Evolutionary conservation across 2,329 filamentous ascomycete species (phyloP).

Genomic region (Neopestalotiopsis clavispora): DNA sequence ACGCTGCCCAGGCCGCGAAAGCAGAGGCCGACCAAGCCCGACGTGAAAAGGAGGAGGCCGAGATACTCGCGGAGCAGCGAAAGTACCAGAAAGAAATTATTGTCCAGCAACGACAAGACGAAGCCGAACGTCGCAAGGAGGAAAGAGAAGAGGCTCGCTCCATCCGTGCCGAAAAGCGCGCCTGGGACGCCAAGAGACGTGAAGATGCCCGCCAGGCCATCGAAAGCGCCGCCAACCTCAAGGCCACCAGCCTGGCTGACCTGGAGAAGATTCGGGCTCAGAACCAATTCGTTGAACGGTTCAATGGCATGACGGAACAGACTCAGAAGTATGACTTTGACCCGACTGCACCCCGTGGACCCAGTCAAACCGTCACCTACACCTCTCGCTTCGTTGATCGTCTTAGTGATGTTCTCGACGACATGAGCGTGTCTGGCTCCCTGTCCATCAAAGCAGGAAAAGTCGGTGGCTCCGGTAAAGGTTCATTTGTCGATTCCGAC

Average conservation of each 20-base stretch:
- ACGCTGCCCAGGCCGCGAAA: background rate
- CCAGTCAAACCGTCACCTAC: conserved; percentile 15
- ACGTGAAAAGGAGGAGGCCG: background rate
- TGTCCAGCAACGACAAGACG: background rate
- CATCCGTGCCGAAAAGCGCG: background rate
- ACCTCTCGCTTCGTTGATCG: conserved; percentile 6
- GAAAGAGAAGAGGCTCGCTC: background rate
- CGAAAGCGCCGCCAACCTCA: background rate
- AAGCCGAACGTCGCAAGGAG: background rate
- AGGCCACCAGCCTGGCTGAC: background rate
- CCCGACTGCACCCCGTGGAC: background rate
- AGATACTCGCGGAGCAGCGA: background rate
- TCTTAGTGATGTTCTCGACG: conserved; percentile 6
- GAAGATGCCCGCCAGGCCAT: background rate
- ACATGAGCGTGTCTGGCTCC: conserved; percentile 8
- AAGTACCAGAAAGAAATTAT: background rate
- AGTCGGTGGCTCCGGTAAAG: conserved; percentile 1
- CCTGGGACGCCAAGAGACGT: background rate
- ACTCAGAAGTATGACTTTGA: background rate
- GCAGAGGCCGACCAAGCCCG: background rate
- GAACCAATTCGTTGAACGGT: background rate
- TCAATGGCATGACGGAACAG: background rate
- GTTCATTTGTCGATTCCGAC: background rate
- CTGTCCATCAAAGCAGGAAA: conserved; percentile 10
- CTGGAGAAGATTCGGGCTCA: background rate